Evolutionary conservation across 2,329 filamentous ascomycete species (phyloP).

Genomic region (Aspergillus aculeatus): DNA sequence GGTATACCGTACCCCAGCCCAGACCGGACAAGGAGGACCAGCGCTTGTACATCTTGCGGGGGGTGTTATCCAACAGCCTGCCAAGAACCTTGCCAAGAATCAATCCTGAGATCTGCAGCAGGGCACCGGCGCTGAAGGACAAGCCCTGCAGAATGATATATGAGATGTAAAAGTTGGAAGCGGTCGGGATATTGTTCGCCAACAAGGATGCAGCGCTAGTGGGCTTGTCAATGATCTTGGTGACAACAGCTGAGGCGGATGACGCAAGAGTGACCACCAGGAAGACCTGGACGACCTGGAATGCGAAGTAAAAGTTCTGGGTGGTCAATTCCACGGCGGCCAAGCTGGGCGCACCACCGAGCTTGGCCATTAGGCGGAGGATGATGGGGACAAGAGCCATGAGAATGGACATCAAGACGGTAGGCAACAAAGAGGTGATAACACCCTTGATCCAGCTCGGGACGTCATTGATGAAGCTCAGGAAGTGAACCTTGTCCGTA

Average conservation of each 20-base stretch:
- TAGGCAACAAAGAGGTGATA: constrained; percentile 79
- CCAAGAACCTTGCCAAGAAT: constrained; percentile 72
- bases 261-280: constrained; percentile 80
- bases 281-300: constrained; percentile 80
- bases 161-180: constrained; percentile 91
- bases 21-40: constrained; percentile 73
- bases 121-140: constrained; percentile 69
- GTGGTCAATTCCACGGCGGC: constrained; percentile 83
- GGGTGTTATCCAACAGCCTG: constrained; percentile 72
- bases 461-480: constrained; percentile 70
- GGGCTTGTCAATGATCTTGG: constrained; percentile 64
- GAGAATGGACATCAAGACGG: constrained; percentile 73
- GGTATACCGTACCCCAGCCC: constrained; percentile 80
- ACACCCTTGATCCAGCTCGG: constrained; percentile 74
- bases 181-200: constrained; percentile 71
- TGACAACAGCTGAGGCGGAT: constrained; percentile 69
- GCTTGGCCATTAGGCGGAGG: constrained; percentile 76
- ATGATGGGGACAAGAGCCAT: constrained; percentile 84
- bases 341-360: constrained; percentile 75
- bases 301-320: constrained; percentile 80
- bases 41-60: constrained; percentile 73
- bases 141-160: constrained; percentile 94
- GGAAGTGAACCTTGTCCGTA: constrained; percentile 61
- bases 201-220: constrained; percentile 62
- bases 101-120: constrained; percentile 74